Conservation (phyloP, 352 stramenopile species). For the Hyaloperonospora arabidopsidis region DNA sequence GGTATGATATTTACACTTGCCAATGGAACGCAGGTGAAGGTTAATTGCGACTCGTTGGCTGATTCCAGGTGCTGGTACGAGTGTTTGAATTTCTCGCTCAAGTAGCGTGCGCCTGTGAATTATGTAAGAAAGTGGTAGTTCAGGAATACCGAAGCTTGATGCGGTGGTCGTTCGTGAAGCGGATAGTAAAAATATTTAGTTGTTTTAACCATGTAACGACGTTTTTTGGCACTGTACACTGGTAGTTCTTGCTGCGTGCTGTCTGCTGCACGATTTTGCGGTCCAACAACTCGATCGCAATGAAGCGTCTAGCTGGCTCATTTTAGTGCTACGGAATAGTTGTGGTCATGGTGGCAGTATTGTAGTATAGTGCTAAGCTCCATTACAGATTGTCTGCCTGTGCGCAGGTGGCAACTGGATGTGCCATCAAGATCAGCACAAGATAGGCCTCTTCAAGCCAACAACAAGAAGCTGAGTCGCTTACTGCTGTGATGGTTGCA, state of each 20-base stretch:
- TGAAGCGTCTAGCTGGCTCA: too few species aligned
- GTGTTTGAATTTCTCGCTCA: constrained; percentile 45
- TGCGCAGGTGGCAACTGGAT: too few species aligned
- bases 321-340: too few species aligned
- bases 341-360: too few species aligned
- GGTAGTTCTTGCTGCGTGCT: too few species aligned
- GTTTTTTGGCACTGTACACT: too few species aligned
- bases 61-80: constrained; percentile 70
- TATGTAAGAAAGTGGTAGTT: constrained; percentile 28
- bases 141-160: neutral
- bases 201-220: constrained; percentile 9
- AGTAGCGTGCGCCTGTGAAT: constrained; percentile 17
- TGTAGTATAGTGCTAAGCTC: too few species aligned
- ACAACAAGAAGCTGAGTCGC: neutral
- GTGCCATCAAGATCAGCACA: too few species aligned
- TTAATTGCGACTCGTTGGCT: constrained; percentile 63
- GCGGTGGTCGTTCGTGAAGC: constrained; percentile 5
- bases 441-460: neutral
- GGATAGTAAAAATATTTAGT: constrained; percentile 25
- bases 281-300: too few species aligned
- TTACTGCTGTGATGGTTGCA: neutral
- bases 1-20: constrained; percentile 63
- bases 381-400: too few species aligned
- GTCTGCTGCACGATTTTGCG: too few species aligned
- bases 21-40: constrained; percentile 51